These are phyloP conservation scores for Gentiana straminea DNA, from an alignment of 257 asterid species.

Conservation along the genomic window DNA sequence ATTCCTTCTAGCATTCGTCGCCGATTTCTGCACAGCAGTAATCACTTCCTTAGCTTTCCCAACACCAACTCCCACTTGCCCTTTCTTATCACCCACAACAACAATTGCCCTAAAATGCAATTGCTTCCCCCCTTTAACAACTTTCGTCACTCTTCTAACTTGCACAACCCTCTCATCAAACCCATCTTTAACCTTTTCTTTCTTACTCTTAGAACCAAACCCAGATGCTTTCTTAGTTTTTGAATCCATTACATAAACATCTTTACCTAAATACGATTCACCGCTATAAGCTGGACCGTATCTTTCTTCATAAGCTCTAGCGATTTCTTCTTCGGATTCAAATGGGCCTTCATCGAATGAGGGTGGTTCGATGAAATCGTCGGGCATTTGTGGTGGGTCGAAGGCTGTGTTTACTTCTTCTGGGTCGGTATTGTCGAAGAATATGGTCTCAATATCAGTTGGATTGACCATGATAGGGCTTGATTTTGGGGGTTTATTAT, in stretches of 20 bases:
- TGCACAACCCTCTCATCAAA: constrained; percentile 91
- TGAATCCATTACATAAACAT: constrained; percentile 55
- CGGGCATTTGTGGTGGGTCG: constrained; percentile 59
- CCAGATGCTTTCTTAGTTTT: constrained; percentile 56
- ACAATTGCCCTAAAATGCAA: constrained; percentile 77
- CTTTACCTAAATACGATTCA: constrained; percentile 58
- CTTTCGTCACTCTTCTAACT: constrained; percentile 92
- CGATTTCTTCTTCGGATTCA: constrained; percentile 73
- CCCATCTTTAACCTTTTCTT: constrained; percentile 72
- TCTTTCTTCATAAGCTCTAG: constrained; percentile 60
- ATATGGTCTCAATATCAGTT: constrained; percentile 31
- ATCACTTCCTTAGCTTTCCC: constrained; percentile 88
- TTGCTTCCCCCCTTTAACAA: constrained; percentile 96
- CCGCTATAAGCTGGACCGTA: constrained; percentile 85
- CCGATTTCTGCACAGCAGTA: constrained; percentile 78
- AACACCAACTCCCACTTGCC: constrained; percentile 89
- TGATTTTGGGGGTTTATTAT: constrained; percentile 10
- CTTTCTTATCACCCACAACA: constrained; percentile 85
- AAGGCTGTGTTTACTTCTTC: constrained; percentile 33
- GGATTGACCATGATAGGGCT: constrained; percentile 23
- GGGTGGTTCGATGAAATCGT: constrained; percentile 46
- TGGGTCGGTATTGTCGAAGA: constrained; percentile 37
- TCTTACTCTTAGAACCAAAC: constrained; percentile 49
- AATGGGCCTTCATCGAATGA: constrained; percentile 69
- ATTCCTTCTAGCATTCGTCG: constrained; percentile 81